Conservation (phyloP, 1,139 yeast species). For the Candida anutae region DNA sequence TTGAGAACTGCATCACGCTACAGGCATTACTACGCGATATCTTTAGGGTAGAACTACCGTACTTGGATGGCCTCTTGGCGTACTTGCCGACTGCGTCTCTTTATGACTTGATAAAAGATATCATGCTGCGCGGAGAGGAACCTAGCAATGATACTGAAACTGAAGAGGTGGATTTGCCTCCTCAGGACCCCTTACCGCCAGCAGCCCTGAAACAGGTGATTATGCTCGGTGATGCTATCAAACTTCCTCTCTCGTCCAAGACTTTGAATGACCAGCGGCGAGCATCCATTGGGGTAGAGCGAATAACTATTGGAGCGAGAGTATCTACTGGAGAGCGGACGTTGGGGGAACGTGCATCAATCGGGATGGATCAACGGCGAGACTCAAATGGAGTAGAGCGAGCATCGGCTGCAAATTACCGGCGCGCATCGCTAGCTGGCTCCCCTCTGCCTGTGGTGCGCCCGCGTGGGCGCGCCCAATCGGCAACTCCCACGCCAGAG, state of each 20-base stretch:
- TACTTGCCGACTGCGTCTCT: conserved; percentile 29
- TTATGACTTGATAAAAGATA: conserved; percentile 28
- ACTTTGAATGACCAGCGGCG: conserved; percentile 33
- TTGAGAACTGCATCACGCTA: conserved; percentile 32
- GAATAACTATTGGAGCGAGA: neutral
- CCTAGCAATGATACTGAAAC: too few relatives aligned
- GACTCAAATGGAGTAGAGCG: too few relatives aligned
- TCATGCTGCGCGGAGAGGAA: conserved; percentile 17
- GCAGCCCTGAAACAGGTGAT: conserved; percentile 21
- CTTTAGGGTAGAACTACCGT: conserved; percentile 25
- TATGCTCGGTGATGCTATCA: conserved; percentile 28
- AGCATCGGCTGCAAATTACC: too few relatives aligned
- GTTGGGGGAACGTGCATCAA: too few relatives aligned
- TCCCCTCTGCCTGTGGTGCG: too few relatives aligned
- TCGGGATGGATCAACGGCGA: too few relatives aligned
- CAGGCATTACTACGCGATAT: conserved; percentile 22
- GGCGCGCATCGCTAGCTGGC: too few relatives aligned
- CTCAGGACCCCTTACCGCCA: conserved; percentile 1
- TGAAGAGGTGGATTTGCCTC: conserved; percentile 4
- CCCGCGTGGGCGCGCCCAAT: too few relatives aligned
- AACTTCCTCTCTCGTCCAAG: conserved; percentile 35
- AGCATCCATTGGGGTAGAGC: conserved; percentile 6
- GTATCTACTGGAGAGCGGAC: too few relatives aligned
- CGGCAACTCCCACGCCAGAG: too few relatives aligned
- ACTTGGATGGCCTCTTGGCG: conserved; percentile 20